phyloP scores from a whole-genome alignment of 805 yeast genomes.

The Saturnispora zaruensis region DNA sequence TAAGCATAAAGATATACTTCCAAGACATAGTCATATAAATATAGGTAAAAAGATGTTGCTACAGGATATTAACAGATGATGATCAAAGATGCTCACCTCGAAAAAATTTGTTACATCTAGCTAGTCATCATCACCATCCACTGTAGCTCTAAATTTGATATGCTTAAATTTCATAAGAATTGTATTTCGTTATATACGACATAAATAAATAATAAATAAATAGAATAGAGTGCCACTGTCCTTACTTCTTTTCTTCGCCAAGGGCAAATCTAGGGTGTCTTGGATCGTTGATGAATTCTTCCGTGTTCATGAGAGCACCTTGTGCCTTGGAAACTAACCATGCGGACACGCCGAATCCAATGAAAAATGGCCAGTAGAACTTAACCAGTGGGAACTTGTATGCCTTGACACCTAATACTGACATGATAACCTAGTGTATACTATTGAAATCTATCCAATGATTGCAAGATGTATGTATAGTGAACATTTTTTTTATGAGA shows the following conservation, averaged over 20 bases:
- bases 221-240: not conserved
- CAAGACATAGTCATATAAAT: no score
- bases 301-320: slow-evolving; percentile 57
- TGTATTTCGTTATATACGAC: slow-evolving; percentile 1
- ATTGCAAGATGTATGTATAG: not conserved
- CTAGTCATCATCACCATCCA: no score
- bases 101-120: no score
- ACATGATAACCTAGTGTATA: slow-evolving; percentile 17
- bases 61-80: no score
- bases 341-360: slow-evolving; percentile 65
- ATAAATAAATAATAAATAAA: slow-evolving; percentile 6
- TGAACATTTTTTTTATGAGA: not conserved
- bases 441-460: not conserved
- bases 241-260: slow-evolving; percentile 29
- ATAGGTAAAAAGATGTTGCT: no score
- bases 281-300: slow-evolving; percentile 87
- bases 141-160: no score
- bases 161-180: not conserved
- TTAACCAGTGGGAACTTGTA: slow-evolving; percentile 39
- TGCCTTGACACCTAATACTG: slow-evolving; percentile 29
- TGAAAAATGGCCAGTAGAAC: slow-evolving; percentile 83
- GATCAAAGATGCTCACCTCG: no score
- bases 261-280: slow-evolving; percentile 81
- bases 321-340: slow-evolving; percentile 64
- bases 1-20: no score